These are phyloP conservation scores for Picea glauca DNA, from an alignment of 75 land plant genomes.

Conservation along the genomic window DNA sequence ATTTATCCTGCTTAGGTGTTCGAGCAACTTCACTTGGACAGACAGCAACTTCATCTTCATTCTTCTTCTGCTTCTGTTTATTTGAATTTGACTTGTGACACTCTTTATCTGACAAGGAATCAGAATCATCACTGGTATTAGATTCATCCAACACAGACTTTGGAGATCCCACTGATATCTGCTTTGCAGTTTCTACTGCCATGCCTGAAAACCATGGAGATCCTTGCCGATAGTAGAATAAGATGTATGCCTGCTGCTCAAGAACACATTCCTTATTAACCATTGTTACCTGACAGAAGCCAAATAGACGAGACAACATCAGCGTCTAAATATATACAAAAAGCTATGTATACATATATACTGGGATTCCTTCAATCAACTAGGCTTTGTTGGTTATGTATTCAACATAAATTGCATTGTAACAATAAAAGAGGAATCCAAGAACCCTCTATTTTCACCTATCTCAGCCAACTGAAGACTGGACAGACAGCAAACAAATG, in stretches of 20 bases:
- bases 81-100: not conserved
- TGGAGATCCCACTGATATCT: conserved; percentile 15
- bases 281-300: conserved; percentile 40
- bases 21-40: not conserved
- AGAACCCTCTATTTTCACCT: not conserved
- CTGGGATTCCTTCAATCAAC: not conserved
- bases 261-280: conserved; percentile 48
- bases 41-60: not conserved
- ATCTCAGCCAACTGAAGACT: not conserved
- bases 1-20: not conserved
- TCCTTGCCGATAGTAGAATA: conserved; percentile 61
- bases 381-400: not conserved
- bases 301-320: not conserved
- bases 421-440: not conserved
- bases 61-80: not conserved
- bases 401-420: not conserved
- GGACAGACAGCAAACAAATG: too few relatives aligned
- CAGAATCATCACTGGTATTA: conserved; percentile 1
- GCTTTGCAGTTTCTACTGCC: conserved; percentile 9
- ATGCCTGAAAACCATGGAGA: conserved; percentile 40
- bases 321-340: not conserved
- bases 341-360: not conserved
- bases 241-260: conserved; percentile 65
- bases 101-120: conserved; percentile 11
- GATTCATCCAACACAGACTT: conserved; percentile 37